Conservation (phyloP, 768 basidiomycete species). For the Kwoniella newhampshirensis region DNA sequence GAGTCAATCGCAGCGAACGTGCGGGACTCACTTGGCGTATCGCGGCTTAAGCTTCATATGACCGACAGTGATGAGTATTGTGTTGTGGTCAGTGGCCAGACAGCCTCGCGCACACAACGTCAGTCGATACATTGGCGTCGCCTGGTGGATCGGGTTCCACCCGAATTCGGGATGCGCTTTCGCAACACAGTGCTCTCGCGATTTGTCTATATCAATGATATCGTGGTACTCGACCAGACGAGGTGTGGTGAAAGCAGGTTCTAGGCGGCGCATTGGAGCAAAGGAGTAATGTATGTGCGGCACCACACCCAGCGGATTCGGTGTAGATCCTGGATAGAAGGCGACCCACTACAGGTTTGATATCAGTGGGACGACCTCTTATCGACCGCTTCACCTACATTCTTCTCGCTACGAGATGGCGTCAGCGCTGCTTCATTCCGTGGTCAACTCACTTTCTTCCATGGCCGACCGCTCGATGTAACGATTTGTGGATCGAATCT, state of each 20-base stretch:
- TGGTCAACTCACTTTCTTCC: too few species aligned
- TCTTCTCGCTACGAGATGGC: too few species aligned
- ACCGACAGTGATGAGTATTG: slow-evolving; percentile 10
- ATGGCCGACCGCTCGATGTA: too few species aligned
- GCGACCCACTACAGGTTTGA: too few species aligned
- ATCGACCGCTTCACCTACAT: too few species aligned
- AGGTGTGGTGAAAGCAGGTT: slow-evolving; percentile 4
- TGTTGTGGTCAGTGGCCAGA: slow-evolving; percentile 11
- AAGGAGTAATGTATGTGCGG: slow-evolving; percentile 20
- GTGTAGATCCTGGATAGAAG: too few species aligned
- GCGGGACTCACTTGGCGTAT: slow-evolving; percentile 8
- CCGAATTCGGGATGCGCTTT: slow-evolving; percentile 2
- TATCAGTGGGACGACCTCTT: too few species aligned
- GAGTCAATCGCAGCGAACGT: too few species aligned
- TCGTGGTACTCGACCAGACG: slow-evolving; percentile 1
- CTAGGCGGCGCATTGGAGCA: slow-evolving; percentile 4
- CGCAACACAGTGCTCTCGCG: slow-evolving; percentile 1
- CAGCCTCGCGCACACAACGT: slow-evolving; percentile 18
- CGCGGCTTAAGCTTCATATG: slow-evolving; percentile 6
- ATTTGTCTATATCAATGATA: neutral
- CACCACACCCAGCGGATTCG: too few species aligned
- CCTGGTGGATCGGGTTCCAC: slow-evolving; percentile 15
- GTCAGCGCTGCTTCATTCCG: too few species aligned
- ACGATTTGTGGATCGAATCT: too few species aligned
- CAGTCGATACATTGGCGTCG: slow-evolving; percentile 15